Conservation (phyloP, 352 stramenopile genomes). For the Phytophthora crassamura region DNA sequence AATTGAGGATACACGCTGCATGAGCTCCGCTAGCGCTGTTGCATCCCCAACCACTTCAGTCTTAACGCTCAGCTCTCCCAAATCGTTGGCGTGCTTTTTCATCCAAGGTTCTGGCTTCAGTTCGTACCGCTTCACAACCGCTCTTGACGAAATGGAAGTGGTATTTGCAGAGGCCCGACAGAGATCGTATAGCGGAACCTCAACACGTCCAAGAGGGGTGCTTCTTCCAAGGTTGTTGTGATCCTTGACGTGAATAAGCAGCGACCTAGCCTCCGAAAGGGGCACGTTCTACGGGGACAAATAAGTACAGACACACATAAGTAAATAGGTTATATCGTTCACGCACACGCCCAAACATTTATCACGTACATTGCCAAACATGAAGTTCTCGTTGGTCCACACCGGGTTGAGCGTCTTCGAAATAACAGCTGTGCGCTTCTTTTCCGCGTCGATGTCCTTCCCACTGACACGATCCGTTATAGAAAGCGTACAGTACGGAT, state of each 20-base stretch:
- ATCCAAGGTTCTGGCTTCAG: constrained; percentile 76
- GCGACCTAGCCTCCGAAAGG: constrained; percentile 46
- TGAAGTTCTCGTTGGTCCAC: constrained; percentile 69
- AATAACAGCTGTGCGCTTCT: constrained; percentile 76
- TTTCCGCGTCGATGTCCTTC: constrained; percentile 64
- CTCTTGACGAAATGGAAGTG: constrained; percentile 58
- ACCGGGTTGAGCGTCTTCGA: constrained; percentile 75
- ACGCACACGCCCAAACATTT: not conserved
- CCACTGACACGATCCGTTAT: constrained; percentile 55
- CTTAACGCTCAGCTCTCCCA: constrained; percentile 73
- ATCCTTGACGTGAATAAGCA: constrained; percentile 80
- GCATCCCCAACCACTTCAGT: constrained; percentile 70
- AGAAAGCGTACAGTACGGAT: constrained; percentile 76
- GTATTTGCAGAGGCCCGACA: constrained; percentile 60
- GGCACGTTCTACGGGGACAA: constrained; percentile 46
- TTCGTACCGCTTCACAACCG: constrained; percentile 62
- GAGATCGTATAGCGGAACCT: constrained; percentile 68
- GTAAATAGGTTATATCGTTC: not conserved
- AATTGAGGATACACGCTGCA: constrained; percentile 43
- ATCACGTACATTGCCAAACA: constrained; percentile 63
- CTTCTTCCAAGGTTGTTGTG: constrained; percentile 73
- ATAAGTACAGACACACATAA: constrained; percentile 9
- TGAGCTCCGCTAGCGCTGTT: constrained; percentile 59
- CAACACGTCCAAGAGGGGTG: constrained; percentile 68
- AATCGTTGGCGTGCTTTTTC: constrained; percentile 59